Percentiles rank a stretch among this genome's conserved stretches.
These are phyloP conservation scores for Telfairia occidentalis DNA, from an alignment of 331 rosid genomes.

Conservation along the genomic window DNA sequence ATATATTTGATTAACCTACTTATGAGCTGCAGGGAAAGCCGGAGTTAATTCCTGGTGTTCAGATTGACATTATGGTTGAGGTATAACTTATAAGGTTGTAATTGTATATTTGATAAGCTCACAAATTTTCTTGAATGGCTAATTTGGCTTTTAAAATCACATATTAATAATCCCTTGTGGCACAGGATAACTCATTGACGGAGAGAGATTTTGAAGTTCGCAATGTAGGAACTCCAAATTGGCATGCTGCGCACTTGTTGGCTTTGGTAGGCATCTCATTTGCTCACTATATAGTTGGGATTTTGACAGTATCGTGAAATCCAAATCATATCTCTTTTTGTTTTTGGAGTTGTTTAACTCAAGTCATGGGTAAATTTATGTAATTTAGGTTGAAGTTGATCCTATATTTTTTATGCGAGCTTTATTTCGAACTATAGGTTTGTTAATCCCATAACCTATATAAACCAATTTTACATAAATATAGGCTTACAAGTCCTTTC, in stretches of 20 bases:
- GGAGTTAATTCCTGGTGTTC: slow-evolving; percentile 69
- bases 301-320: not conserved
- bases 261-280: slow-evolving; percentile 44
- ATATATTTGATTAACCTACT: not conserved
- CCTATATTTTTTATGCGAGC: not conserved
- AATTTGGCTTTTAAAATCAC: not conserved
- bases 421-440: not conserved
- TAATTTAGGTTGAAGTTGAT: not conserved
- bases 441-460: not conserved
- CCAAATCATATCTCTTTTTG: not conserved
- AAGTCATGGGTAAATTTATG: not conserved
- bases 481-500: not conserved
- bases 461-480: not conserved
- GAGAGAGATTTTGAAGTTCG: slow-evolving; percentile 20
- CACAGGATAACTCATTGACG: slow-evolving; percentile 20
- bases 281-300: slow-evolving; percentile 13
- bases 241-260: slow-evolving; percentile 56
- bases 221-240: slow-evolving; percentile 34
- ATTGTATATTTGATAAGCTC: not conserved
- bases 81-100: slow-evolving; percentile 17
- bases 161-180: slow-evolving; percentile 15
- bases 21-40: slow-evolving; percentile 59
- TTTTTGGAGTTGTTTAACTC: not conserved
- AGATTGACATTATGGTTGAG: slow-evolving; percentile 69
- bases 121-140: not conserved